phyloP scores from a whole-genome alignment of 495 filamentous ascomycete species.

The Rostrohypoxylon terebratum region DNA sequence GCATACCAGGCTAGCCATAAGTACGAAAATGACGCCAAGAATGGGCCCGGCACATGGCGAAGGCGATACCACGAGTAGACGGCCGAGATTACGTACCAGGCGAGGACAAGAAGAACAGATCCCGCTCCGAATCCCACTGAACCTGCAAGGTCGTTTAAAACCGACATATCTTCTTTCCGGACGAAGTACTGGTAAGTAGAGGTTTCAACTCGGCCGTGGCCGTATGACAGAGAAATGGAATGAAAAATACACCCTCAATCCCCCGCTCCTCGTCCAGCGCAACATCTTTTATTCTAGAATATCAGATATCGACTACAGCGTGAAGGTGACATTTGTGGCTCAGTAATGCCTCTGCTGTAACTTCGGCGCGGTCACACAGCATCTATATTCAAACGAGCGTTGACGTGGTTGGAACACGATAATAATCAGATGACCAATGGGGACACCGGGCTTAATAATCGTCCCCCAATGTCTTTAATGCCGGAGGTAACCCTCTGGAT shows the following conservation, averaged over 20 bases:
- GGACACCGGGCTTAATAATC: not conserved
- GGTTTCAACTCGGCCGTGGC: not conserved
- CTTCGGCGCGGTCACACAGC: not conserved
- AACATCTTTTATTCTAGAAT: not conserved
- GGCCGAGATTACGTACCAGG: conserved; percentile 27
- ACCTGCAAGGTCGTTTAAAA: not conserved
- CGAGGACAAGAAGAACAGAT: conserved; percentile 5
- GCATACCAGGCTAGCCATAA: conserved; percentile 39
- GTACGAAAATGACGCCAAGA: conserved; percentile 46
- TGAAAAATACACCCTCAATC: not conserved
- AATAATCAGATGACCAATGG: not conserved
- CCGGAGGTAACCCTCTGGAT: not conserved
- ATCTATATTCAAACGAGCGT: not conserved
- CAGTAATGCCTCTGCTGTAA: not conserved
- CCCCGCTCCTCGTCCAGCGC: not conserved
- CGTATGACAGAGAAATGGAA: not conserved
- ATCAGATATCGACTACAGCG: not conserved
- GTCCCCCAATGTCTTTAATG: not conserved
- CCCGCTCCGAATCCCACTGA: not conserved
- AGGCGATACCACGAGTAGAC: conserved; percentile 40
- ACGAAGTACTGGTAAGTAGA: not conserved
- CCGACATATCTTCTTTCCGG: not conserved
- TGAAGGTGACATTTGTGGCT: not conserved
- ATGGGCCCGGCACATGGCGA: conserved; percentile 49
- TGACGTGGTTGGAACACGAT: not conserved